A percentile compares a stretch with the other conserved stretches of the same genome.
phyloP scores from a whole-genome alignment of 768 basidiomycete species.

The Mycena latifolia region DNA sequence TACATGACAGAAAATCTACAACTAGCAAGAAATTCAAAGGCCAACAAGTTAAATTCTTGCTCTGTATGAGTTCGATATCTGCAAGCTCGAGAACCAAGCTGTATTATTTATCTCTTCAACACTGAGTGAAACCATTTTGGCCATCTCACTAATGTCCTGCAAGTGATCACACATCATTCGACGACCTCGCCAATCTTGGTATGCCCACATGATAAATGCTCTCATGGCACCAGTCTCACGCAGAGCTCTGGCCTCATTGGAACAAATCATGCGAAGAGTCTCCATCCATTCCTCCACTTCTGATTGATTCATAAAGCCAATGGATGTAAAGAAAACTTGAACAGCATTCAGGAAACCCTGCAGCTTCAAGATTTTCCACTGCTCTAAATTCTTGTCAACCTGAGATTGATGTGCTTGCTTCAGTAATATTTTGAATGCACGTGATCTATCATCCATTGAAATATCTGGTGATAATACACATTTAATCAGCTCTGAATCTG shows the following conservation, averaged over 20 bases:
- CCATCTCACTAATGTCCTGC: background rate
- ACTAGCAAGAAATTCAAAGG: background rate
- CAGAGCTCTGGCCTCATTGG: conserved; percentile 5
- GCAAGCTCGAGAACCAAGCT: conserved; percentile 8
- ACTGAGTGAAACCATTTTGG: conserved; percentile 13
- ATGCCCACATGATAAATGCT: conserved; percentile 21
- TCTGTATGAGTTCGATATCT: background rate
- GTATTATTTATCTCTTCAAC: conserved; percentile 23
- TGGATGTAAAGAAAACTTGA: no score
- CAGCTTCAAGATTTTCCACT: no score
- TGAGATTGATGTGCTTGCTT: no score
- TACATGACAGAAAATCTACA: background rate
- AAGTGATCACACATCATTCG: conserved; percentile 1
- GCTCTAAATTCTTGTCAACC: no score
- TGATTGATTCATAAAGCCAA: conserved; percentile 17
- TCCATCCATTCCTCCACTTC: conserved; percentile 19
- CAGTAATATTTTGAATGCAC: no score
- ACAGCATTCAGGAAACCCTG: no score
- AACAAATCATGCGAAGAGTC: conserved; percentile 20
- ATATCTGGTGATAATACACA: no score
- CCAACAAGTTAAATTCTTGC: conserved; percentile 2
- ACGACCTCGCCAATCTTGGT: conserved; percentile 19
- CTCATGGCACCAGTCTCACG: conserved; percentile 15
- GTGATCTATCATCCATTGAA: no score
- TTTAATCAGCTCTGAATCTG: no score